Evolutionary conservation across 2,329 filamentous ascomycete genomes (phyloP).

Genomic region (Penicillium sp.): DNA sequence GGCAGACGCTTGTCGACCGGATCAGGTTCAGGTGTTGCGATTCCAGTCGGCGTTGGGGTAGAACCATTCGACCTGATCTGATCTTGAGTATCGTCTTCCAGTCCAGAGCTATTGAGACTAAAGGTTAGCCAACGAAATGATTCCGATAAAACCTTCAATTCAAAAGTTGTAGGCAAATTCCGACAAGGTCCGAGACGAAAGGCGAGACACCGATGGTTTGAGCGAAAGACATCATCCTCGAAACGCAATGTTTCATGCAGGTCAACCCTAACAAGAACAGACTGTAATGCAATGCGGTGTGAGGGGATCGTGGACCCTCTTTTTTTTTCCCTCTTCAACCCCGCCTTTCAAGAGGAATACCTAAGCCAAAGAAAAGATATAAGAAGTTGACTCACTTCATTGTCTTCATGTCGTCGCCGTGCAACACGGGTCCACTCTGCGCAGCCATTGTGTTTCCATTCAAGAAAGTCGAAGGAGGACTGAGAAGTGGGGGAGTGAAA

Average conservation of each 20-base stretch:
- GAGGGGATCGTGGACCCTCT: constrained; percentile 15
- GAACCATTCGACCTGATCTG: constrained; percentile 69
- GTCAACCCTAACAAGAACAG: constrained; percentile 2
- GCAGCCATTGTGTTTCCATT: constrained; percentile 44
- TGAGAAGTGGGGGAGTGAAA: constrained; percentile 11
- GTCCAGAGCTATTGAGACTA: constrained; percentile 25
- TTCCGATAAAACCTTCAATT: background rate
- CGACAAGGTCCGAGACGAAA: constrained; percentile 1
- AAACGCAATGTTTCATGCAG: constrained; percentile 11
- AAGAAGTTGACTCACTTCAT: constrained; percentile 52
- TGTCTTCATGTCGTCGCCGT: constrained; percentile 58
- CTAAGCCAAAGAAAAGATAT: background rate
- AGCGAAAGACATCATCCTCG: constrained; percentile 1
- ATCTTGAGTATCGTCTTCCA: constrained; percentile 44
- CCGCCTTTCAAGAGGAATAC: background rate
- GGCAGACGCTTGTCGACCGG: constrained; percentile 91
- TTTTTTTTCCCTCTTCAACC: background rate
- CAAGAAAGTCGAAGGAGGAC: constrained; percentile 14
- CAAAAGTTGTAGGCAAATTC: constrained; percentile 5
- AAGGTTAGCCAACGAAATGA: constrained; percentile 25
- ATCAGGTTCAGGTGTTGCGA: constrained; percentile 91
- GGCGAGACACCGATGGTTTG: background rate
- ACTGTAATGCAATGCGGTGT: constrained; percentile 19
- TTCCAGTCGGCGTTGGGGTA: constrained; percentile 69
- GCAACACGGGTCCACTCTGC: constrained; percentile 48